phyloP scores from a whole-genome alignment of 768 basidiomycete genomes.

The Leccinum obscurum region DNA sequence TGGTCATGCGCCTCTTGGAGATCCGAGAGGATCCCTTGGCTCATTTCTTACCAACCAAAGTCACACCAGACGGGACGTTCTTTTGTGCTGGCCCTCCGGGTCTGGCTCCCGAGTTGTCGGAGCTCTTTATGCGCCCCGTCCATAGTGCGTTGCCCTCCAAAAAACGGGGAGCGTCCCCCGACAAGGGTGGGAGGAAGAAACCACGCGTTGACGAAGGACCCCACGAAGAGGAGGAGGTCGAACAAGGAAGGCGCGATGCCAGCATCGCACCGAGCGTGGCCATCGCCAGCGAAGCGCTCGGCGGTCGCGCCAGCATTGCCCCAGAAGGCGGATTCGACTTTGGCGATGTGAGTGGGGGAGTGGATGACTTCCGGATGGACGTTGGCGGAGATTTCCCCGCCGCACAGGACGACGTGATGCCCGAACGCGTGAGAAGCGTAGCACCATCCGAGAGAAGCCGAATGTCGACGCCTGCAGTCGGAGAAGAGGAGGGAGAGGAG shows the following conservation, averaged over 20 bases:
- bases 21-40: conserved; percentile 82
- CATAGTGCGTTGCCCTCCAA: conserved; percentile 51
- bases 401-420: conserved; percentile 32
- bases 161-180: conserved; percentile 60
- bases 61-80: conserved; percentile 68
- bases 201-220: conserved; percentile 53
- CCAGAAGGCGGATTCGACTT: conserved; percentile 63
- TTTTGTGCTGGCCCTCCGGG: conserved; percentile 87
- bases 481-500: conserved; percentile 63
- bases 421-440: conserved; percentile 47
- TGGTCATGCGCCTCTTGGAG: conserved; percentile 83
- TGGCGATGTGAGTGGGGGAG: conserved; percentile 49
- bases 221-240: conserved; percentile 58
- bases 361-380: conserved; percentile 77
- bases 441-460: conserved; percentile 59
- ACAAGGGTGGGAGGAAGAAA: conserved; percentile 56
- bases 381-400: conserved; percentile 47
- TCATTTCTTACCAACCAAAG: conserved; percentile 83
- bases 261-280: conserved; percentile 63
- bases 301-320: conserved; percentile 51
- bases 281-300: conserved; percentile 56
- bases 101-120: conserved; percentile 74
- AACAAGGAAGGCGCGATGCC: conserved; percentile 66
- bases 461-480: conserved; percentile 65
- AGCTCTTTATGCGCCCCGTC: conserved; percentile 82